phyloP scores from a whole-genome alignment of 345 rosid species.

The Pugionium dolabratum region DNA sequence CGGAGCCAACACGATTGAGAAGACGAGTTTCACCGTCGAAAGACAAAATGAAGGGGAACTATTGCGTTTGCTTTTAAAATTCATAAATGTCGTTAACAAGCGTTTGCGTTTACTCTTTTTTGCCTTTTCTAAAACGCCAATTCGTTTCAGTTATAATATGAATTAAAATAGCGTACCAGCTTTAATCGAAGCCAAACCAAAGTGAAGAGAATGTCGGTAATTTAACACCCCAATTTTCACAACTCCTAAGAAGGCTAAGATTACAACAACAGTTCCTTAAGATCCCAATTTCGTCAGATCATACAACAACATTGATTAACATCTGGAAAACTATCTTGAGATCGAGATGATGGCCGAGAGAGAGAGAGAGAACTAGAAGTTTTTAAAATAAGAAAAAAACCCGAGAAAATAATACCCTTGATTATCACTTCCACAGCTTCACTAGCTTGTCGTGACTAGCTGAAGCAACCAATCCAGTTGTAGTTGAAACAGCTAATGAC shows the following conservation, averaged over 20 bases:
- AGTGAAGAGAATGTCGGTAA: too few relatives aligned
- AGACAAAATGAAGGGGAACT: neutral
- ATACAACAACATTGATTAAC: constrained; percentile 25
- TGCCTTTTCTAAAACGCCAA: too few relatives aligned
- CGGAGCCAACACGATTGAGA: constrained; percentile 16
- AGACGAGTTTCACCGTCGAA: constrained; percentile 13
- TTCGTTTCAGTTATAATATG: too few relatives aligned
- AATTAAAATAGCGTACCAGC: too few relatives aligned
- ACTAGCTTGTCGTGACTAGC: constrained; percentile 91
- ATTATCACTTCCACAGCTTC: constrained; percentile 81
- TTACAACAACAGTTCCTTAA: constrained; percentile 35
- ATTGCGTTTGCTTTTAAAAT: neutral
- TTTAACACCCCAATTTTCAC: too few relatives aligned
- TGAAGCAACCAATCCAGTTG: constrained; percentile 82
- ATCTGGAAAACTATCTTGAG: constrained; percentile 24
- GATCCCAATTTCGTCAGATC: constrained; percentile 36
- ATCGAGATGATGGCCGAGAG: constrained; percentile 15
- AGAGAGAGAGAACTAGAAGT: too few relatives aligned
- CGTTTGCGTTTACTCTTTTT: too few relatives aligned
- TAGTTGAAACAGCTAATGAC: constrained; percentile 70
- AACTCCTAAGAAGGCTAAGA: neutral
- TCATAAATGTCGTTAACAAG: too few relatives aligned
- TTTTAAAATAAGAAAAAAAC: too few relatives aligned
- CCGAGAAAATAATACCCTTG: neutral
- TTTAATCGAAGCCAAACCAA: too few relatives aligned